Percentiles rank a stretch among this genome's conserved stretches.
Evolutionary conservation across 345 rosid genomes (phyloP).

Genomic region (Citrus inodora): DNA sequence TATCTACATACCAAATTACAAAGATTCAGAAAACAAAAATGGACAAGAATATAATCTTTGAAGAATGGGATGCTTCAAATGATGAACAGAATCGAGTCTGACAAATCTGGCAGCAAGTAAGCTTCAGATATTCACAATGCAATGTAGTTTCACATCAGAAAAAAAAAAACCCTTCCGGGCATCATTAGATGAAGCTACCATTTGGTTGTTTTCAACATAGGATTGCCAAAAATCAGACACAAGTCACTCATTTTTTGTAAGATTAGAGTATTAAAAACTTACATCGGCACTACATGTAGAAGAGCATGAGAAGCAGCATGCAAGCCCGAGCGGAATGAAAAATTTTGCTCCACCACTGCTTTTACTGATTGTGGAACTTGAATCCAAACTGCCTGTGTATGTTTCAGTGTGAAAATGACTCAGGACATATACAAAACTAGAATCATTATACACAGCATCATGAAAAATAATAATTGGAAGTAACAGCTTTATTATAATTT

Average conservation of each 20-base stretch:
- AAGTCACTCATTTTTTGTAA: not conserved
- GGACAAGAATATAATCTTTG: not conserved
- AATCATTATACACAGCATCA: not conserved
- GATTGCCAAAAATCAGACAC: not conserved
- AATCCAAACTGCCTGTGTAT: slow-evolving; percentile 86
- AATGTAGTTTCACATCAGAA: not conserved
- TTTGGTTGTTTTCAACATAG: not conserved
- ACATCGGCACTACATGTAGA: slow-evolving; percentile 78
- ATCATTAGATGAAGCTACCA: not conserved
- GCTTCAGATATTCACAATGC: not conserved
- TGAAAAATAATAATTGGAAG: not conserved
- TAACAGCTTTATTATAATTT: not conserved
- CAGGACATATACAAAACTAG: not conserved
- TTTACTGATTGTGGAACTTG: slow-evolving; percentile 60
- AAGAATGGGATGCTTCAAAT: not conserved
- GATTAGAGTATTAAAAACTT: slow-evolving; percentile 20
- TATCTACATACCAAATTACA: slow-evolving; percentile 39
- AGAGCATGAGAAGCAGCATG: slow-evolving; percentile 96
- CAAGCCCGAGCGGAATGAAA: slow-evolving; percentile 64
- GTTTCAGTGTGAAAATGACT: not conserved
- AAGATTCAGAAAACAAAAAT: slow-evolving; percentile 8
- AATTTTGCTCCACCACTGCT: slow-evolving; percentile 38
- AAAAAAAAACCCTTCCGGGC: not conserved
- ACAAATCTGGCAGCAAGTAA: not conserved
- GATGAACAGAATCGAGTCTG: not conserved